Evolutionary conservation across 2,329 filamentous ascomycete species (phyloP), one percentile per base, ranked within the genome.

Genomic region (Exophiala aquamarina): DNA sequence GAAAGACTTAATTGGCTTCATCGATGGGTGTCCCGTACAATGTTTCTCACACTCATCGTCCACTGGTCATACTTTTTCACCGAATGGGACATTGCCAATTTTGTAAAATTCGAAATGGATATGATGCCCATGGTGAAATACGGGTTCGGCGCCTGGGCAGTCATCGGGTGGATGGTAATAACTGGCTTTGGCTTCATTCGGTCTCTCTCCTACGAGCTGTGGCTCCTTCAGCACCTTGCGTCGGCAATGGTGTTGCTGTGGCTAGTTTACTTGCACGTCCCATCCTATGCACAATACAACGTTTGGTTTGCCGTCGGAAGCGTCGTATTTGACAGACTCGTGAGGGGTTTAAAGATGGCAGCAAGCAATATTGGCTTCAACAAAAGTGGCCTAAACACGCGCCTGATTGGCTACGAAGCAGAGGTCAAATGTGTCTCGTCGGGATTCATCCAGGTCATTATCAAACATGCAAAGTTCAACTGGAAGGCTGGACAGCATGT

Each of bases 401-500:
- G n/a, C n/a, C 33, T 26, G 13, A 31, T 50, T 35, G 50, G 50
- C 4, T 50, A 49, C 18, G 28, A 47, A 10, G 47, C 50, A 7
- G 47, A 53, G 36, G 47, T 53, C 7, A 47, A 21, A 15, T 23
- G 21, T 37, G 42, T 50, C 20, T 53, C 46, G 2, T 28, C 23
- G 8, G 43, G 42, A n/a, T 44, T 36, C 32, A 17, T 53, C n/a
- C 43, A 35, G n/a, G 46, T 53, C n/a, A 49, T 11, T 8, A 28
- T 53, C 10, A 38, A 39, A 8, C 41, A 50, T 35, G 50, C 50
- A 34, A 36, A 31, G n/a, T 50, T 84, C 42, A 65, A 61, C 11
- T 86, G 82, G 83, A 70, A 65, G 21, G 73, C 82, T 2, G 82
- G 82, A 1, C 82, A 86, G 51, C 82, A 86, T 59, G 70, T 73